These are phyloP conservation scores for Begonia fuchsioides DNA, from an alignment of 306 rosid species.

Conservation along the genomic window DNA sequence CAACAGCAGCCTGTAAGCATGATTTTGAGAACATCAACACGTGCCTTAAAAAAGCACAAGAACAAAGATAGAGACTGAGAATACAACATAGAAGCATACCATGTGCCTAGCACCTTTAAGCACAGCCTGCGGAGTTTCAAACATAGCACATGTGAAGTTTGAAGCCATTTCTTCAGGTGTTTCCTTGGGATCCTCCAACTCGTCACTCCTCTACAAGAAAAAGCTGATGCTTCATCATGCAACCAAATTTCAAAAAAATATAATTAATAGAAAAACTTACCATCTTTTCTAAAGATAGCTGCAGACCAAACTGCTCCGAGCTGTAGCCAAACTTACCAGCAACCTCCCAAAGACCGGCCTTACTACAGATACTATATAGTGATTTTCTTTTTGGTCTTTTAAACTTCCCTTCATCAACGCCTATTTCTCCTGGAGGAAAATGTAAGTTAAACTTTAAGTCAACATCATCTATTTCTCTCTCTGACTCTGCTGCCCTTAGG, in stretches of 20 bases:
- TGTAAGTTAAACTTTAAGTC: constrained; percentile 94
- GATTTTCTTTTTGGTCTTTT: constrained; percentile 94
- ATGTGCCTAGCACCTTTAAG: constrained; percentile 94
- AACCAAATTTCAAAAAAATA: constrained; percentile 2
- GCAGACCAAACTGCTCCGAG: constrained; percentile 91
- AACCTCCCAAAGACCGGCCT: constrained; percentile 97
- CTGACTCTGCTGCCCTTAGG: constrained; percentile 85
- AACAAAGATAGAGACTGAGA: constrained; percentile 1
- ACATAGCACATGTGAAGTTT: constrained; percentile 80
- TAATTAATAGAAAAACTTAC: constrained; percentile 27
- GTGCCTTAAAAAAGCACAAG: not conserved
- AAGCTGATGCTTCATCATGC: not conserved
- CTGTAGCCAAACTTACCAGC: constrained; percentile 89
- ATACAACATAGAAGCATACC: constrained; percentile 28
- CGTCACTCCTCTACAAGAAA: constrained; percentile 47
- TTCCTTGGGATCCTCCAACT: constrained; percentile 91
- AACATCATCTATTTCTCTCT: constrained; percentile 95
- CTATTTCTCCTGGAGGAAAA: constrained; percentile 89
- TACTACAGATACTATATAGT: constrained; percentile 48
- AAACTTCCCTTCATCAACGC: constrained; percentile 89
- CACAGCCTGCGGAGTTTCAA: constrained; percentile 70
- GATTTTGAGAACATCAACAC: not conserved
- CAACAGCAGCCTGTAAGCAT: constrained; percentile 85
- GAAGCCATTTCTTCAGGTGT: constrained; percentile 98
- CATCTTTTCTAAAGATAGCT: constrained; percentile 53